Evolutionary conservation across 2,329 filamentous ascomycete genomes (phyloP), one percentile per base, ranked within the genome.

Genomic region (Paraphaeosphaeria minitans): DNA sequence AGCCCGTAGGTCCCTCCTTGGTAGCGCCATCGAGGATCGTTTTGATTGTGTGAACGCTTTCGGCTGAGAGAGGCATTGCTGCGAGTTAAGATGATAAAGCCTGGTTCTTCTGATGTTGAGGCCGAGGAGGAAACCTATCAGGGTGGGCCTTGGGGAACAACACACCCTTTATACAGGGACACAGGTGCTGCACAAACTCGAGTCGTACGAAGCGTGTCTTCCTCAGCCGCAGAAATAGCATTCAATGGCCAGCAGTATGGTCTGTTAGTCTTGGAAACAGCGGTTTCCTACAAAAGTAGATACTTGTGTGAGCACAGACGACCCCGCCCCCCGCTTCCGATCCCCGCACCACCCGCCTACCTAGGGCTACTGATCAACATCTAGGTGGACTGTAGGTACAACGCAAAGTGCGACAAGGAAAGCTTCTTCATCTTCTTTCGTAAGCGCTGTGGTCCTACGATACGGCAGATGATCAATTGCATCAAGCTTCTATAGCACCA

Each of bases 11-110:
- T 16, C 68, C 60, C 60, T 72, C 68, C 14, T 67, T 66, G 16
- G 69, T 70, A 4, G 63, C 65, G 13, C 58, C 63, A 55, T 75
- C 68, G 14, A 81, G 70, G 13, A 76, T 70, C 46, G 70, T 66
- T 57, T 79, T 76, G 13, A 81, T 74, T 19, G 59, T 68, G 24
- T 74, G 61, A 1, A 66, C 53, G 31, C 69, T 64, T 62, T 77
- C 53, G 2, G 67, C 47, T 21, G 67, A 71, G 49, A 76, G 61
- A 59, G 74, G 63, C 75, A 77, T 77, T n/a, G n/a, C 6, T n/a
- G 37, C n/a, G n/a, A n/a, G n/a, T n/a, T 13, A 5, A 39, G 6
- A 8, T 8, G 19, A 7, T 5, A 5, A 8, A 39, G 16, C 14
- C 7, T 31, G 29, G 29, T n/a, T n/a, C 37, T 39, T 5, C 6